These are phyloP conservation scores for Emergomyces orientalis DNA, from an alignment of 2,329 filamentous ascomycete genomes.

Conservation along the genomic window DNA sequence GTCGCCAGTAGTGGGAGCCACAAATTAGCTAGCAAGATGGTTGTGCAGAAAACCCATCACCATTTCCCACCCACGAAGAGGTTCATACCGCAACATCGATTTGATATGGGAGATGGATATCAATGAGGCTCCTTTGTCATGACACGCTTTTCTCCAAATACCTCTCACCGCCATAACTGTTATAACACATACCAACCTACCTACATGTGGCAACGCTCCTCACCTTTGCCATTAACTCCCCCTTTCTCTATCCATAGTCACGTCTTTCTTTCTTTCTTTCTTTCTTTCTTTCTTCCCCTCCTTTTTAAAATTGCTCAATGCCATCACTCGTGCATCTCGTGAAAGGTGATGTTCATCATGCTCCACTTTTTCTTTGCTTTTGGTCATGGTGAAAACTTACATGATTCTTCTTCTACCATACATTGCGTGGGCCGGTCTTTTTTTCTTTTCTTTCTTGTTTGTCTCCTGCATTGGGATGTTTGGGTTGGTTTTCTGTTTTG, in stretches of 20 bases:
- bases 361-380: neutral
- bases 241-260: neutral
- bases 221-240: neutral
- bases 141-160: neutral
- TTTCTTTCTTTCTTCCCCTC: too few relatives aligned
- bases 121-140: neutral
- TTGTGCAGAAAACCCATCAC: constrained; percentile 26
- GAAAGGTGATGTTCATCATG: neutral
- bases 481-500: neutral
- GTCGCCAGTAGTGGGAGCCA: constrained; percentile 20
- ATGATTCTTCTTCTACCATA: neutral
- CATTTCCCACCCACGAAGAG: constrained; percentile 26
- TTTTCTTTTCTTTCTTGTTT: neutral
- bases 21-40: constrained; percentile 20
- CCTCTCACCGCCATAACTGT: neutral
- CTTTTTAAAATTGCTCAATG: neutral
- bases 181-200: neutral
- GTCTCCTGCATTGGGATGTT: neutral
- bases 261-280: too few relatives aligned
- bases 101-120: constrained; percentile 24
- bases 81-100: constrained; percentile 20
- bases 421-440: neutral
- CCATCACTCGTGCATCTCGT: neutral
- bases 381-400: neutral
- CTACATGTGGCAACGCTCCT: neutral